Conservation (phyloP, 495 filamentous ascomycete genomes). For the Penicillium tannophilum region DNA sequence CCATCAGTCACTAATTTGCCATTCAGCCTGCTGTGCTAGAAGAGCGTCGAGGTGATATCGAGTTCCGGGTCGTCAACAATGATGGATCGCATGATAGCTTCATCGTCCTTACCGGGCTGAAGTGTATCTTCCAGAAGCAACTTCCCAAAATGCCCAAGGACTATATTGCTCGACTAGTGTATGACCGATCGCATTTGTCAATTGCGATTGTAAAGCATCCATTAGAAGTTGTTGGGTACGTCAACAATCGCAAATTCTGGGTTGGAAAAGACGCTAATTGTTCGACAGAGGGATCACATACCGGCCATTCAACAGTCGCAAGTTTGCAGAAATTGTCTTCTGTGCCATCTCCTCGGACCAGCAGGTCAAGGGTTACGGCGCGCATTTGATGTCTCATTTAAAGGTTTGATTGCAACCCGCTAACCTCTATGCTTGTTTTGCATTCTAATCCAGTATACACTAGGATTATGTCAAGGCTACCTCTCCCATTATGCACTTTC, state of each 20-base stretch:
- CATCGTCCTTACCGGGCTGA: slow-evolving; percentile 92
- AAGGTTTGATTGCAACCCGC: slow-evolving; percentile 52
- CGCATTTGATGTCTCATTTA: slow-evolving; percentile 95
- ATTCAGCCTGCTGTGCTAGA: slow-evolving; percentile 82
- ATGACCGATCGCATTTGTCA: slow-evolving; percentile 92
- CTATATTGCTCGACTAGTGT: slow-evolving; percentile 95
- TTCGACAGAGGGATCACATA: slow-evolving; percentile 85
- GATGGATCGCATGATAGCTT: slow-evolving; percentile 84
- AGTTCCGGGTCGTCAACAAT: slow-evolving; percentile 98
- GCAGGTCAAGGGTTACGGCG: slow-evolving; percentile 97
- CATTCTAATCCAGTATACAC: background rate
- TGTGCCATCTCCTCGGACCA: slow-evolving; percentile 98
- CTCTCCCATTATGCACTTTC: slow-evolving; percentile 95
- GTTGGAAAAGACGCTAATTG: slow-evolving; percentile 20
- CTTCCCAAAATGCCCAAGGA: slow-evolving; percentile 99
- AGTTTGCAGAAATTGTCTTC: slow-evolving; percentile 98
- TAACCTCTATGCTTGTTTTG: background rate
- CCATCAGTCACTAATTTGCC: background rate
- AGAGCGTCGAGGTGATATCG: slow-evolving; percentile 92
- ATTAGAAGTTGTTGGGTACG: slow-evolving; percentile 82
- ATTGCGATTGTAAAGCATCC: slow-evolving; percentile 98
- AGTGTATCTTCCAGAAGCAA: slow-evolving; percentile 98
- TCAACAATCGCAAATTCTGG: slow-evolving; percentile 2
- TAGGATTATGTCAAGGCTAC: slow-evolving; percentile 96
- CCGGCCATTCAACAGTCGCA: slow-evolving; percentile 87